phyloP scores from a whole-genome alignment of 108 stramenopile species.

The Schizochytrium sp. region DNA sequence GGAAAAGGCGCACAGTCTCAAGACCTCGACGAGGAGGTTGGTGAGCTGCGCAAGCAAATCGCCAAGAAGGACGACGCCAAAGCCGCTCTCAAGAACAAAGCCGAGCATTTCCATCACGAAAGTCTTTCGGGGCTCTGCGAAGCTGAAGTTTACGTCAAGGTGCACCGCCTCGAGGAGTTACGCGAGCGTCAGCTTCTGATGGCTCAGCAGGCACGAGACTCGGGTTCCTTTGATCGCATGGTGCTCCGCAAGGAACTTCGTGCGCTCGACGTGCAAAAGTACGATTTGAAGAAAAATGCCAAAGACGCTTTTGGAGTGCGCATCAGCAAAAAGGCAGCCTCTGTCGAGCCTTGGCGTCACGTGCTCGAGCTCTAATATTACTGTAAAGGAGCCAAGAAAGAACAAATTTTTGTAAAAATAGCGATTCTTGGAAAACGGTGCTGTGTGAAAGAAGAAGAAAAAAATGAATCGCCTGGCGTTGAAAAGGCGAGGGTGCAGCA shows the following conservation, averaged over 20 bases:
- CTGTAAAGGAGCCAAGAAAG: too few relatives aligned
- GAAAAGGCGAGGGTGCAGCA: too few relatives aligned
- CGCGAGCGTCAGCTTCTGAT: not conserved
- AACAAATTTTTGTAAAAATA: too few relatives aligned
- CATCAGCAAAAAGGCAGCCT: not conserved
- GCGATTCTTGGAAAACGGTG: too few relatives aligned
- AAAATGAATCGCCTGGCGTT: too few relatives aligned
- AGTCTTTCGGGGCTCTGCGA: not conserved
- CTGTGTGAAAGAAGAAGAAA: too few relatives aligned
- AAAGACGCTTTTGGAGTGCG: not conserved
- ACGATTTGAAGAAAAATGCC: not conserved
- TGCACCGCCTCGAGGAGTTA: not conserved
- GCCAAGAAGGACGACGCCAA: not conserved
- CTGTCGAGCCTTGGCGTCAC: slow-evolving; percentile 6
- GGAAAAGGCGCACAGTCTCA: not conserved
- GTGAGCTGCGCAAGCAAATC: not conserved
- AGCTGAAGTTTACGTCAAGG: not conserved
- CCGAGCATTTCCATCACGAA: not conserved
- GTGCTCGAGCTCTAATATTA: not conserved
- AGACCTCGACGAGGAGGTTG: not conserved
- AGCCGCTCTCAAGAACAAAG: not conserved
- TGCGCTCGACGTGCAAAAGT: not conserved
- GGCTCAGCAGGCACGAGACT: not conserved
- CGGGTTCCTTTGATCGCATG: not conserved
- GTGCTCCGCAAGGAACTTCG: not conserved